These are phyloP conservation scores for Fusarium buxicola DNA, from an alignment of 2,329 filamentous ascomycete genomes.

Conservation along the genomic window DNA sequence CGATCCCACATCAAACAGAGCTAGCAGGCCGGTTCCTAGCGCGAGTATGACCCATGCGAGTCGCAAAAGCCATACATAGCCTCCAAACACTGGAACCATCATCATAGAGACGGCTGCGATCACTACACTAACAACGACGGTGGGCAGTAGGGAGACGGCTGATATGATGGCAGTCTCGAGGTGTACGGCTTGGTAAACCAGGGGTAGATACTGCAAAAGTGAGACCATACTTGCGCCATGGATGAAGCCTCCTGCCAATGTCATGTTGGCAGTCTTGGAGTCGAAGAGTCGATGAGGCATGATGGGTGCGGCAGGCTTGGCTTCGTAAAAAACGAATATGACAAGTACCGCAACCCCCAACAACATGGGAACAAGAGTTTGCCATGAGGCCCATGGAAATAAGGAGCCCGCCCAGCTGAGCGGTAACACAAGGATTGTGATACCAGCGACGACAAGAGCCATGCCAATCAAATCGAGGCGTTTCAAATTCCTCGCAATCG, in stretches of 20 bases:
- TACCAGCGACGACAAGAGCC: conserved; percentile 9
- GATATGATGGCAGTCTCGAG: conserved; percentile 17
- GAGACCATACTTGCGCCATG: conserved; percentile 19
- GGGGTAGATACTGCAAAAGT: conserved; percentile 7
- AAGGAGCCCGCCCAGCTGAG: conserved; percentile 25
- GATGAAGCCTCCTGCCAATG: conserved; percentile 18
- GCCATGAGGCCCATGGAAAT: conserved; percentile 16
- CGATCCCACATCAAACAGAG: not conserved
- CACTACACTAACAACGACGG: conserved; percentile 5
- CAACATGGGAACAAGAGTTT: conserved; percentile 14
- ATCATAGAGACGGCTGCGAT: conserved; percentile 21
- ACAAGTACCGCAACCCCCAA: not conserved
- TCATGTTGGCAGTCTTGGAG: conserved; percentile 22
- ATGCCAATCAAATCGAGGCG: conserved; percentile 25
- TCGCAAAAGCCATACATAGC: conserved; percentile 14
- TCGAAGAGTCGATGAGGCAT: conserved; percentile 20
- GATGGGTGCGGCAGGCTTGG: conserved; percentile 10
- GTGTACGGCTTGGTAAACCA: conserved; percentile 19
- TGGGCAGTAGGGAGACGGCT: conserved; percentile 10
- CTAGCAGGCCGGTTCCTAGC: conserved; percentile 9
- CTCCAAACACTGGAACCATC: conserved; percentile 21
- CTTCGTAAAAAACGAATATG: conserved; percentile 9
- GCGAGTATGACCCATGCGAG: conserved; percentile 5
- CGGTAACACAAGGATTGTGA: conserved; percentile 12
- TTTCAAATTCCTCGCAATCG: conserved; percentile 3